phyloP scores from a whole-genome alignment of 345 rosid species.

The Heritiera littoralis region DNA sequence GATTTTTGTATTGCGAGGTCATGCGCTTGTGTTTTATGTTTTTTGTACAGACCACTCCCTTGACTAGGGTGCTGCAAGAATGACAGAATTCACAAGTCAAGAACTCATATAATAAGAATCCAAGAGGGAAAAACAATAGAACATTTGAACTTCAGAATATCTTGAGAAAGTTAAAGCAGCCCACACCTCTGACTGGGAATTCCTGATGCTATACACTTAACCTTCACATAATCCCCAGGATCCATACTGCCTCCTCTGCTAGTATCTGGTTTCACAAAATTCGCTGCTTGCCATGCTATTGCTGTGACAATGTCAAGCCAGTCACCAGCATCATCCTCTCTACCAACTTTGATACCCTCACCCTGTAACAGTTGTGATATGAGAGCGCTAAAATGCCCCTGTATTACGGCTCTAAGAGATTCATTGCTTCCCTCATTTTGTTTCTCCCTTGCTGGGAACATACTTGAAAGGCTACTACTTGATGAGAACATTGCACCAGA shows the following conservation, averaged over 20 bases:
- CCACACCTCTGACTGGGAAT: constrained; percentile 77
- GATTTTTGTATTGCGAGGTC: constrained; percentile 91
- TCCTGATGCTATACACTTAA: constrained; percentile 93
- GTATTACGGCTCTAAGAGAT: constrained; percentile 70
- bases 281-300: constrained; percentile 97
- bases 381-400: constrained; percentile 95
- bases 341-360: constrained; percentile 54
- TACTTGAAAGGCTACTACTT: constrained; percentile 73
- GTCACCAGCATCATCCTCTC: constrained; percentile 54
- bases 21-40: constrained; percentile 98
- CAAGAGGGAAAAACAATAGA: background rate
- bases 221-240: constrained; percentile 89
- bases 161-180: constrained; percentile 9
- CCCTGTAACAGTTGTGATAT: constrained; percentile 82
- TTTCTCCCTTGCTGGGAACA: constrained; percentile 64
- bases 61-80: constrained; percentile 66
- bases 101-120: background rate
- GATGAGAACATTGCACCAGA: constrained; percentile 69
- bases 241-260: constrained; percentile 99
- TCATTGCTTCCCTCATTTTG: constrained; percentile 66
- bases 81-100: constrained; percentile 24
- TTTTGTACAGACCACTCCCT: constrained; percentile 96
- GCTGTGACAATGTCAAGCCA: constrained; percentile 85
- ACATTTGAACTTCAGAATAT: background rate
- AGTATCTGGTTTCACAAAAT: constrained; percentile 93